These are phyloP conservation scores for Cladosporium sphaerospermum DNA, from an alignment of 2,329 filamentous ascomycete species.

Conservation along the genomic window DNA sequence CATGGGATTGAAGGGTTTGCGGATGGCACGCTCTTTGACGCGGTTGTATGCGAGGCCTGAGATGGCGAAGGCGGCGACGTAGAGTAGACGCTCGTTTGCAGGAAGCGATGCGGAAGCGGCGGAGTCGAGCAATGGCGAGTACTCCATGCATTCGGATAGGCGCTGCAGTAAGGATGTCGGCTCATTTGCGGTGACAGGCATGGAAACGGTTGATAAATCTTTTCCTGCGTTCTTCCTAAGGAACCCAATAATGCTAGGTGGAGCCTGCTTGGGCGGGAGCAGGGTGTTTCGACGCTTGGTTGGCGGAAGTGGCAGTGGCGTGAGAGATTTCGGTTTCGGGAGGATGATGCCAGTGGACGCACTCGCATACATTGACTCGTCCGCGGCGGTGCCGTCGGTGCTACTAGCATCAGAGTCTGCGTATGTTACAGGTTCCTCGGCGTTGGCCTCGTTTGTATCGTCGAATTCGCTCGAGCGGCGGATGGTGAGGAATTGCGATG, in stretches of 20 bases:
- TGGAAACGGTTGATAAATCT: constrained; percentile 90
- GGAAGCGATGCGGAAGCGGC: constrained; percentile 48
- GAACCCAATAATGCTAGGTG: constrained; percentile 88
- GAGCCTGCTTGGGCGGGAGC: constrained; percentile 65
- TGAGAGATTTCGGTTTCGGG: constrained; percentile 64
- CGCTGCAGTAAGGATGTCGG: constrained; percentile 83
- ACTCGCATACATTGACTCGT: constrained; percentile 10
- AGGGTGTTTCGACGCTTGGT: constrained; percentile 66
- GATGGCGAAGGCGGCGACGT: constrained; percentile 84
- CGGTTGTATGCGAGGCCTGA: constrained; percentile 76
- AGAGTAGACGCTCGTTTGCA: constrained; percentile 67
- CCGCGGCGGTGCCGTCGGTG: constrained; percentile 38
- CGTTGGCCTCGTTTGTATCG: constrained; percentile 52
- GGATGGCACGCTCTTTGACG: constrained; percentile 82
- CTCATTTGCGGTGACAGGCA: constrained; percentile 96
- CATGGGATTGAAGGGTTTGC: constrained; percentile 96
- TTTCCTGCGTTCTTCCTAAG: constrained; percentile 97
- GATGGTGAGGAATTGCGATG: constrained; percentile 68
- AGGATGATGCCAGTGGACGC: constrained; percentile 56
- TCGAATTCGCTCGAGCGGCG: constrained; percentile 66
- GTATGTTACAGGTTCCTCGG: constrained; percentile 45
- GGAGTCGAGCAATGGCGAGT: constrained; percentile 74
- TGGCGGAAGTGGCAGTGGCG: constrained; percentile 65
- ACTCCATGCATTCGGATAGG: constrained; percentile 84
- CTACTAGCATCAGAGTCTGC: constrained; percentile 60